A percentile compares a stretch with the other conserved stretches of the same genome.
Evolutionary conservation across 495 filamentous ascomycete genomes (phyloP).

Genomic region (Penicillium cosmopolitanum): DNA sequence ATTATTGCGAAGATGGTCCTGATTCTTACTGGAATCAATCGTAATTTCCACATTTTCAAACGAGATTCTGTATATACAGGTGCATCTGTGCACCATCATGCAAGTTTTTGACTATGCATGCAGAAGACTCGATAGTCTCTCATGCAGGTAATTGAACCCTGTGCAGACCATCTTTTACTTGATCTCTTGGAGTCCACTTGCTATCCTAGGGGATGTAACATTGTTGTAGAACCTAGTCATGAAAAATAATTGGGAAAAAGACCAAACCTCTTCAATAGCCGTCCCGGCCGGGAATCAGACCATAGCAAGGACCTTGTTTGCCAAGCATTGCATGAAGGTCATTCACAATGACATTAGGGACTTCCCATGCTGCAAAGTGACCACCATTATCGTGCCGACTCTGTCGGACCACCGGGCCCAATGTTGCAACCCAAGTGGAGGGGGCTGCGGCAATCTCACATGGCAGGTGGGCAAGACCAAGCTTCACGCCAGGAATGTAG

Average conservation of each 20-base stretch:
- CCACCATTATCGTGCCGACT: slow-evolving; percentile 57
- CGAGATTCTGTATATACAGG: too few relatives aligned
- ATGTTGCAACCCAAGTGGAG: slow-evolving; percentile 46
- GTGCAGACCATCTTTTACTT: too few relatives aligned
- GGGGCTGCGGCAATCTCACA: slow-evolving; percentile 57
- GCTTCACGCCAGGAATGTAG: slow-evolving; percentile 44
- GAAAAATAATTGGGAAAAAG: not conserved
- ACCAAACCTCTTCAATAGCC: slow-evolving; percentile 26
- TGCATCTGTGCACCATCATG: too few relatives aligned
- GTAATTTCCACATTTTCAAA: too few relatives aligned
- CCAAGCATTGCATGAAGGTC: slow-evolving; percentile 64
- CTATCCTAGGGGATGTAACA: not conserved
- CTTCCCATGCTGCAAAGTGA: slow-evolving; percentile 66
- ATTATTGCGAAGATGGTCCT: too few relatives aligned
- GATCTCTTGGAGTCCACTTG: too few relatives aligned
- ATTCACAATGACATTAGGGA: slow-evolving; percentile 52
- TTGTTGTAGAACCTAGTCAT: not conserved
- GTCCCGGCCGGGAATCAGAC: slow-evolving; percentile 31
- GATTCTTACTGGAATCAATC: too few relatives aligned
- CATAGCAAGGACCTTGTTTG: slow-evolving; percentile 40
- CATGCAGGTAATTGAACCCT: too few relatives aligned
- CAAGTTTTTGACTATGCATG: too few relatives aligned
- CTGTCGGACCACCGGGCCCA: slow-evolving; percentile 61
- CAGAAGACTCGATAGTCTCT: too few relatives aligned
- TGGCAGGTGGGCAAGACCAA: slow-evolving; percentile 58